Evolutionary conservation across 2,329 filamentous ascomycete species (phyloP), one percentile per base, ranked within the genome.

Genomic region (Dothistroma pini): DNA sequence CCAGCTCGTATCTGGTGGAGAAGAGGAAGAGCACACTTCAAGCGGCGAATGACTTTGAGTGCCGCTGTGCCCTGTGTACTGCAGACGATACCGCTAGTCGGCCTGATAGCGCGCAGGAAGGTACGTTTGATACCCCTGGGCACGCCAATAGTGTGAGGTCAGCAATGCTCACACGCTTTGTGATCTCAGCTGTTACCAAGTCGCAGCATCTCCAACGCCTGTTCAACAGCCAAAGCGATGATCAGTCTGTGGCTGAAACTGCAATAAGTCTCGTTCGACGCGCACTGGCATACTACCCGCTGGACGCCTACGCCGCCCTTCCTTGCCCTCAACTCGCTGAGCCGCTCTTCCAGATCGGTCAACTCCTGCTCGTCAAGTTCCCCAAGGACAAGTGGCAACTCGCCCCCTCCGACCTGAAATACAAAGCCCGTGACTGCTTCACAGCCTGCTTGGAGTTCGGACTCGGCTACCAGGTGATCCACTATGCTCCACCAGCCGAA

Each of bases 21-120:
- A 61, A 47, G 56, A 44, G 62, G 11, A 35, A 57, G 25, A 53
- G 22, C 21, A 57, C 38, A 0, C 22, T 63, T 1, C 47, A 48
- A 41, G n/a, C 29, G 10, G 22, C 54, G 14, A 61, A 63, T 31
- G 56, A 44, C 49, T 63, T 61, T 44, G 48, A 54, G n/a, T 61
- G 62, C 38, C 16, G 19, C 7, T 56, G 53, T 34, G 41, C 47
- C 2, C 53, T 60, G 9, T 53, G 53, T 35, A 25, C 12, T 12
- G 47, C 53, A 10, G 58, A 60, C n/a, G 22, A n/a, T 14, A 14
- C 47, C 4, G 52, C 47, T 35, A 21, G 14, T 4, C 16, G 34
- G 12, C 25, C 50, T 2, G n/a, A 51, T 9, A 50, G 31, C 12
- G 38, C 29, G 12, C 32, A 51, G 19, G 44, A 59, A 22, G 41